Conservation (phyloP, 2,329 filamentous ascomycete genomes). For the Neonectria faginata region DNA sequence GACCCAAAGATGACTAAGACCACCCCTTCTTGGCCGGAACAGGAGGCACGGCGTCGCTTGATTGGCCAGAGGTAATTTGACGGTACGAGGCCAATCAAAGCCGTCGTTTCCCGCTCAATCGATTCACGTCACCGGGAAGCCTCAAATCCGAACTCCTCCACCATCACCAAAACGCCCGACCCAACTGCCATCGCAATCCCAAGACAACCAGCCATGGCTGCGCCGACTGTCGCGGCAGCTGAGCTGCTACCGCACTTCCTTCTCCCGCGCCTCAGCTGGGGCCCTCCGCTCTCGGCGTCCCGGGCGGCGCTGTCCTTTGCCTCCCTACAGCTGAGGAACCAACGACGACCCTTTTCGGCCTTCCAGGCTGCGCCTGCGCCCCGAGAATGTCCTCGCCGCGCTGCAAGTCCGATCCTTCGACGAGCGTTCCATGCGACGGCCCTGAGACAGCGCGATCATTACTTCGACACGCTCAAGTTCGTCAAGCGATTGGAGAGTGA, state of each 20-base stretch:
- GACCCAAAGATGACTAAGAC: conserved; percentile 23
- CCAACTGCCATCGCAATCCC: conserved; percentile 19
- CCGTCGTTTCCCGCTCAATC: conserved; percentile 40
- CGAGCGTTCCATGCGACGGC: conserved; percentile 76
- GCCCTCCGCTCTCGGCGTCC: conserved; percentile 45
- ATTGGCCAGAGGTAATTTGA: conserved; percentile 30
- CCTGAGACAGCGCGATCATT: conserved; percentile 77
- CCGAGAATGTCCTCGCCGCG: conserved; percentile 23
- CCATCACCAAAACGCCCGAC: conserved; percentile 27
- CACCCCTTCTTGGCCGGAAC: conserved; percentile 29
- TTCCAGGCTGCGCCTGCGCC: conserved; percentile 34
- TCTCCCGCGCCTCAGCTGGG: conserved; percentile 68
- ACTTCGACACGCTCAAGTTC: conserved; percentile 98
- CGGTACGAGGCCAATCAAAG: conserved; percentile 41
- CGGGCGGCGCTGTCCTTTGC: conserved; percentile 39
- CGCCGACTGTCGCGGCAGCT: conserved; percentile 44
- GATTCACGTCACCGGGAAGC: conserved; percentile 38
- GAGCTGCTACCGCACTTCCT: conserved; percentile 65
- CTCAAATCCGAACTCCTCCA: conserved; percentile 33
- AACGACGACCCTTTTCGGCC: conserved; percentile 38
- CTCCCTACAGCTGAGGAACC: conserved; percentile 30
- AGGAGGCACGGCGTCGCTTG: conserved; percentile 5
- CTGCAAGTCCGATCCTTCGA: conserved; percentile 42
- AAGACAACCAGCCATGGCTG: conserved; percentile 43
- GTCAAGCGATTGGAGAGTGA: conserved; percentile 90